A percentile compares a stretch with the other conserved stretches of the same genome.
Evolutionary conservation across 208 protist genomes (phyloP).

Genomic region (Leishmania turanica): DNA sequence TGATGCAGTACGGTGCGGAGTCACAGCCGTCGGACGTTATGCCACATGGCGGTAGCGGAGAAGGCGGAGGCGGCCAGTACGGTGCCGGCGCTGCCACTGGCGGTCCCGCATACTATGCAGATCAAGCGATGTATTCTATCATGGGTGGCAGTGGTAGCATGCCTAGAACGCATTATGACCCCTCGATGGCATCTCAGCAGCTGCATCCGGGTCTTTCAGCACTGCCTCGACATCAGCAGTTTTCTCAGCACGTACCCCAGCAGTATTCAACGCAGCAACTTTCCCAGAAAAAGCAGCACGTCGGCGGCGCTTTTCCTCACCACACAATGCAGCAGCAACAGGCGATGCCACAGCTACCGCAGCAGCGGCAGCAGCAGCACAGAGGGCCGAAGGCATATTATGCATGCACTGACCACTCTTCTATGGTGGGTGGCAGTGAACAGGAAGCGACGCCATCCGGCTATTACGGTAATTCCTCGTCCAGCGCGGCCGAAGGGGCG

Average conservation of each 20-base stretch:
- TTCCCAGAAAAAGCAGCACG: neutral
- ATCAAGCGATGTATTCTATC: neutral
- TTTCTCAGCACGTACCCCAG: neutral
- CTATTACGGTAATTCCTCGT: neutral
- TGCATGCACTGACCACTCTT: neutral
- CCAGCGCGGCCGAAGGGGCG: neutral
- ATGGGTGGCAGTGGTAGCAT: neutral
- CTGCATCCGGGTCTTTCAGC: neutral
- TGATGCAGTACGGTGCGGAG: neutral
- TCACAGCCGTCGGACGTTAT: neutral
- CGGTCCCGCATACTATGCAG: neutral
- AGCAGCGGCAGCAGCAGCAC: slow-evolving; percentile 4
- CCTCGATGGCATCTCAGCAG: neutral
- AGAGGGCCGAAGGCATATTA: neutral
- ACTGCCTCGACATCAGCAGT: neutral
- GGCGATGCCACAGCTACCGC: neutral
- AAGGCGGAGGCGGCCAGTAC: neutral
- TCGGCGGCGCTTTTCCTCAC: neutral
- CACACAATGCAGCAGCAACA: neutral
- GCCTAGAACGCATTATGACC: neutral
- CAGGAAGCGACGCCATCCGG: neutral
- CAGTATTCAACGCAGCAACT: neutral
- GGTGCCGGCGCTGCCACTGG: neutral
- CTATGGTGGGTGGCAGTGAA: no score
- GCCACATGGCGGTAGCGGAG: neutral